Evolutionary conservation across 2,329 filamentous ascomycete species (phyloP).

Genomic region (Arthrinium phaeospermum): DNA sequence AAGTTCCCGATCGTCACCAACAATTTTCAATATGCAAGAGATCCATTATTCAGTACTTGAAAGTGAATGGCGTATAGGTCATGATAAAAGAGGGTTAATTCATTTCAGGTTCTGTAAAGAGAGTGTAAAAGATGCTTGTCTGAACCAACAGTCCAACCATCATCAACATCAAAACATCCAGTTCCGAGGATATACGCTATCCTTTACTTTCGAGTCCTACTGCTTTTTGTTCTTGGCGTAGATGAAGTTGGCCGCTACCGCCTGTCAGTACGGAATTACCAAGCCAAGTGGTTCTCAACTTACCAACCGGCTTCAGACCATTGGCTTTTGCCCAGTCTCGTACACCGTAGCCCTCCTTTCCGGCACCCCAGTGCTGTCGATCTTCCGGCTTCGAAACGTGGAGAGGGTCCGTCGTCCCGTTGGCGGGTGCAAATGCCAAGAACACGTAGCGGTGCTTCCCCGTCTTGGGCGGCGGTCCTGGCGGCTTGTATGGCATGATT

Average conservation of each 20-base stretch:
- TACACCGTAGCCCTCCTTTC: conserved; percentile 43
- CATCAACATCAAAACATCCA: not conserved
- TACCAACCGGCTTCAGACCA: conserved; percentile 48
- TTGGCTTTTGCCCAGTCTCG: conserved; percentile 48
- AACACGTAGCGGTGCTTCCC: conserved; percentile 52
- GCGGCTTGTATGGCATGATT: conserved; percentile 48
- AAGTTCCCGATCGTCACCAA: no score
- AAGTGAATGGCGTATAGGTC: no score
- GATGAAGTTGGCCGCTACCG: conserved; percentile 23
- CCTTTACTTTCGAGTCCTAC: not conserved
- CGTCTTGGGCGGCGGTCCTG: conserved; percentile 47
- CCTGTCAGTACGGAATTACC: not conserved
- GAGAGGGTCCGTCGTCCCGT: conserved; percentile 44
- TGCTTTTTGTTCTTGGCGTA: conserved; percentile 23
- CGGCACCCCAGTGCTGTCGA: conserved; percentile 48
- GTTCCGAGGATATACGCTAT: not conserved
- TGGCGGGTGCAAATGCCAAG: conserved; percentile 44
- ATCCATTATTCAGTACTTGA: no score
- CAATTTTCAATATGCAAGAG: no score
- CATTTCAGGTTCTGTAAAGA: no score
- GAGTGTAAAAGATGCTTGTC: not conserved
- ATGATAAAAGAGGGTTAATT: no score
- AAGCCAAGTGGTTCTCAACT: conserved; percentile 29
- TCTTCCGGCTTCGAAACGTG: conserved; percentile 42
- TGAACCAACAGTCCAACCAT: not conserved